Evolutionary conservation across 371 early-diverging fungal genomes (phyloP).

Genomic region (Saksenaea vasiformis): DNA sequence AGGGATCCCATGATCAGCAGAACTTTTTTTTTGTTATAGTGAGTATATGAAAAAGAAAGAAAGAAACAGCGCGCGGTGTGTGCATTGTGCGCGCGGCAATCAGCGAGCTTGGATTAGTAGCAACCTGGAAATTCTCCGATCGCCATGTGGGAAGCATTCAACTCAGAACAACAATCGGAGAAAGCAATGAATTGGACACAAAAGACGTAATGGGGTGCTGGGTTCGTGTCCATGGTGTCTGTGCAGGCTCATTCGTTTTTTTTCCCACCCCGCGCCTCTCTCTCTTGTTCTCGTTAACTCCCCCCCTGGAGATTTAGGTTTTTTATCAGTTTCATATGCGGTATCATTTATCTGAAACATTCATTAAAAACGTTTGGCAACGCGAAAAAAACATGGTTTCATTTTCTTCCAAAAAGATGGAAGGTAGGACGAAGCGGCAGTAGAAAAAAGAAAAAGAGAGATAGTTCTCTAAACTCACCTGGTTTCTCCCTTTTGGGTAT

Average conservation of each 20-base stretch:
- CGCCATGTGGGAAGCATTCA: neutral
- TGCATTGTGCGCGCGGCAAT: too few relatives aligned
- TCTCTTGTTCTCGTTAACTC: neutral
- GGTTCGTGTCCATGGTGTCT: neutral
- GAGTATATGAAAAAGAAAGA: neutral
- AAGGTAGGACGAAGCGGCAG: neutral
- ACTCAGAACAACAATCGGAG: neutral
- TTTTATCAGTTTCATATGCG: neutral
- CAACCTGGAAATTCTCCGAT: neutral
- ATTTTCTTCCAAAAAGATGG: too few relatives aligned
- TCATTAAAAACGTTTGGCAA: too few relatives aligned
- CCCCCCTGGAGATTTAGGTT: too few relatives aligned
- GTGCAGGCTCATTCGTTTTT: neutral
- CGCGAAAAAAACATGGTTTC: too few relatives aligned
- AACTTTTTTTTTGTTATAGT: conserved; percentile 1
- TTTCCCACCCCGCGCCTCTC: neutral
- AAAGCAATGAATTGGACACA: neutral
- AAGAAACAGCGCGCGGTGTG: neutral
- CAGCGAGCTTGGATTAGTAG: neutral
- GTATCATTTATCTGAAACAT: too few relatives aligned
- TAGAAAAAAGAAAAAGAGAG: neutral
- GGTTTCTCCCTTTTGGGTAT: neutral
- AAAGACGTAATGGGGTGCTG: conserved; percentile 4
- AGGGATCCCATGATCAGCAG: neutral
- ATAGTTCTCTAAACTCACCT: conserved; percentile 1